These are phyloP conservation scores for Gnetum montanum DNA, from an alignment of 75 land plant species.

Conservation along the genomic window DNA sequence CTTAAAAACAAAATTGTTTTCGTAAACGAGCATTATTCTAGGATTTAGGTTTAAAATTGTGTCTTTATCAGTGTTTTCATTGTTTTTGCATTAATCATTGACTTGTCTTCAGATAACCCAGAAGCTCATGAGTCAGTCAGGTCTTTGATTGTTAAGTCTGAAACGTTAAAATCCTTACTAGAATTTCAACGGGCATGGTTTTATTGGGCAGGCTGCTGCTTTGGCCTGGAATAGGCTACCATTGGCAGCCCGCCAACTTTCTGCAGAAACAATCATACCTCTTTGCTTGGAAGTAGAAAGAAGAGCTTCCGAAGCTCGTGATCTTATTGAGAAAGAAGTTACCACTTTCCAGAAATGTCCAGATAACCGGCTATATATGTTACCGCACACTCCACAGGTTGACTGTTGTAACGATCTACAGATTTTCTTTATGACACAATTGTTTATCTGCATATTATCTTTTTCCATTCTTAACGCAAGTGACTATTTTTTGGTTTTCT, in stretches of 20 bases:
- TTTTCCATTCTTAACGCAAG: neutral
- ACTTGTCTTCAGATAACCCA: too few relatives aligned
- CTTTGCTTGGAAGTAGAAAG: constrained; percentile 54
- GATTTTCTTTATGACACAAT: too few relatives aligned
- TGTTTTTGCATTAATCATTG: too few relatives aligned
- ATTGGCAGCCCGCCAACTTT: constrained; percentile 70
- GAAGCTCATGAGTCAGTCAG: too few relatives aligned
- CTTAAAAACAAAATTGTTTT: too few relatives aligned
- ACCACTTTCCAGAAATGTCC: constrained; percentile 67
- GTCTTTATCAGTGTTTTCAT: too few relatives aligned
- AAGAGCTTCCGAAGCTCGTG: constrained; percentile 55
- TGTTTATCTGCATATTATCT: neutral
- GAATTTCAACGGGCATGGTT: too few relatives aligned
- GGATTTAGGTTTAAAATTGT: too few relatives aligned
- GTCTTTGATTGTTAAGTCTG: too few relatives aligned
- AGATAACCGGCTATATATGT: constrained; percentile 83
- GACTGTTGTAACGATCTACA: neutral
- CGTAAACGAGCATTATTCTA: too few relatives aligned
- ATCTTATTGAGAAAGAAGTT: constrained; percentile 81
- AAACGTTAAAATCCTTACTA: too few relatives aligned
- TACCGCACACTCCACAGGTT: constrained; percentile 92
- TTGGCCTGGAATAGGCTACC: constrained; percentile 90
- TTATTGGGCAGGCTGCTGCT: constrained; percentile 80
- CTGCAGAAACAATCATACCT: constrained; percentile 79
- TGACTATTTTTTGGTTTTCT: neutral